phyloP scores from a whole-genome alignment of 331 rosid species.

The Pyrus hybrid region DNA sequence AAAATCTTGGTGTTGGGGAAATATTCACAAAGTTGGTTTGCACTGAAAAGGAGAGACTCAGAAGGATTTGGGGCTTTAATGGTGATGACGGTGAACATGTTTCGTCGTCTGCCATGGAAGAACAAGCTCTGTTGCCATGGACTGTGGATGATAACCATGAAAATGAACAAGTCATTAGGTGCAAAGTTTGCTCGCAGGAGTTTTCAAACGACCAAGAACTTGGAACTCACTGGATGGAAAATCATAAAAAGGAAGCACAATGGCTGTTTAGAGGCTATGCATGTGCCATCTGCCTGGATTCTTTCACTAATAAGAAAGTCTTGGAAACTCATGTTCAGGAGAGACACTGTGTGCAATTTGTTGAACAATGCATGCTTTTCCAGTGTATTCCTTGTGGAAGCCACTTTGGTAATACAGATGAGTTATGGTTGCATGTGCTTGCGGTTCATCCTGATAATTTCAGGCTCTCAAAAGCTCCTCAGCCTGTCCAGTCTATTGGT shows the following conservation, averaged over 20 bases:
- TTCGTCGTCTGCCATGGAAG: constrained; percentile 39
- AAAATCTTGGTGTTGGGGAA: constrained; percentile 49
- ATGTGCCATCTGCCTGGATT: constrained; percentile 94
- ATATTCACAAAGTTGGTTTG: constrained; percentile 66
- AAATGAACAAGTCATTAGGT: constrained; percentile 40
- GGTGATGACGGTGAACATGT: constrained; percentile 40
- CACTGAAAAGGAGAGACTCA: constrained; percentile 68
- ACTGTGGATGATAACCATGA: constrained; percentile 21
- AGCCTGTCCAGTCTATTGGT: constrained; percentile 36
- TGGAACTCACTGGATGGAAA: constrained; percentile 89
- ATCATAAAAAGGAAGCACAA: constrained; percentile 97
- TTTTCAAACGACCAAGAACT: constrained; percentile 70
- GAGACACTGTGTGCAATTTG: constrained; percentile 90
- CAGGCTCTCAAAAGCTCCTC: constrained; percentile 48
- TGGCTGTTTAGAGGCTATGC: constrained; percentile 97
- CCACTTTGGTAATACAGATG: constrained; percentile 79
- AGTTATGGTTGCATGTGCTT: constrained; percentile 87
- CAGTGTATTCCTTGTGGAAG: constrained; percentile 96
- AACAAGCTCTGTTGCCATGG: constrained; percentile 42
- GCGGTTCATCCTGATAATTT: constrained; percentile 63
- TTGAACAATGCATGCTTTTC: constrained; percentile 95
- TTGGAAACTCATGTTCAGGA: constrained; percentile 94
- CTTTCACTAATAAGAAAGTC: constrained; percentile 81
- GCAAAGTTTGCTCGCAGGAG: constrained; percentile 71
- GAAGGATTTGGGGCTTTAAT: constrained; percentile 66